These are phyloP conservation scores for Colletotrichum euphorbiae DNA, from an alignment of 2,329 filamentous ascomycete genomes.

Conservation along the genomic window DNA sequence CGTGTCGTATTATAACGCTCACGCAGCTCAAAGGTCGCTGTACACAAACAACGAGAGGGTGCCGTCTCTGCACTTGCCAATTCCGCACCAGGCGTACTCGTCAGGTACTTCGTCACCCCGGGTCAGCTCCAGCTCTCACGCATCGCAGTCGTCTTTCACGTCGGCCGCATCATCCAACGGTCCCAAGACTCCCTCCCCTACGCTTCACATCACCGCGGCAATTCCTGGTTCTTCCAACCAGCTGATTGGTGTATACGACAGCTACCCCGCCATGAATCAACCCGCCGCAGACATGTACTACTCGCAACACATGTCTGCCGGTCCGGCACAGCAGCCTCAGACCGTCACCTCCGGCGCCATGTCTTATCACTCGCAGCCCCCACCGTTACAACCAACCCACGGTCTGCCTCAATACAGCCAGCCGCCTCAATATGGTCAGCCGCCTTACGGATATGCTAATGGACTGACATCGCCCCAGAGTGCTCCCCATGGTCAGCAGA, in stretches of 20 bases:
- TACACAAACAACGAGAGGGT: conserved; percentile 77
- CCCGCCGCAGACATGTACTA: conserved; percentile 88
- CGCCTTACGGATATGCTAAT: conserved; percentile 76
- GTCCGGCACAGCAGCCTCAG: conserved; percentile 79
- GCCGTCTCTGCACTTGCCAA: conserved; percentile 76
- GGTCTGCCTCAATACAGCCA: conserved; percentile 70
- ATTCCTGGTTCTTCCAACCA: conserved; percentile 56
- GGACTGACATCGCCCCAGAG: conserved; percentile 84
- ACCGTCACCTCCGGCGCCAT: conserved; percentile 80
- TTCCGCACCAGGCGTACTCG: conserved; percentile 76
- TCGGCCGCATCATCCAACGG: conserved; percentile 69
- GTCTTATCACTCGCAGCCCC: conserved; percentile 82
- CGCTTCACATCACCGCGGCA: conserved; percentile 64
- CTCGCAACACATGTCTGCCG: conserved; percentile 81
- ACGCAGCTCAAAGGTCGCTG: conserved; percentile 72
- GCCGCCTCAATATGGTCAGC: conserved; percentile 68
- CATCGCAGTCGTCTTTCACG: conserved; percentile 66
- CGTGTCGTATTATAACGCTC: conserved; percentile 75
- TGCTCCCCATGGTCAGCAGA: conserved; percentile 73
- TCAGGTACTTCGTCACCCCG: conserved; percentile 81
- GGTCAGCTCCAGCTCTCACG: conserved; percentile 73
- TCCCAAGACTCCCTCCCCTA: conserved; percentile 83
- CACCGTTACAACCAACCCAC: conserved; percentile 78
- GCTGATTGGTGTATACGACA: conserved; percentile 54
- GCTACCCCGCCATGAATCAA: conserved; percentile 80